These are phyloP conservation scores for Eucalyptus polybractea DNA, from an alignment of 345 rosid species.

Conservation along the genomic window DNA sequence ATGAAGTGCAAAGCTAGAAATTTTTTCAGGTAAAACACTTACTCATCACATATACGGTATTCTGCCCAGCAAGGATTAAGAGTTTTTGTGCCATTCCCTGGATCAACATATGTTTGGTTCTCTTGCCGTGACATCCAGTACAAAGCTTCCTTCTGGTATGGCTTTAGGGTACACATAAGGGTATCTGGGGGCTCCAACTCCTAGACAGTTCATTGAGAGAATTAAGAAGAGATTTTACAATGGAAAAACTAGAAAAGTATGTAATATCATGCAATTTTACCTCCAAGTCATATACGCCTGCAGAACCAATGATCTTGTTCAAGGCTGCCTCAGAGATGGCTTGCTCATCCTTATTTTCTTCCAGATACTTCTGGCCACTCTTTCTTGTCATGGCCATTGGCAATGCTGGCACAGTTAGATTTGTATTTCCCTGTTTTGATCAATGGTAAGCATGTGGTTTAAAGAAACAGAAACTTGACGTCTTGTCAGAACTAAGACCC, in stretches of 20 bases:
- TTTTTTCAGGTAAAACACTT: not conserved
- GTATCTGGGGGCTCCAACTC: constrained; percentile 61
- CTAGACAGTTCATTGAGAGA: constrained; percentile 3
- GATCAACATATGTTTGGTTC: constrained; percentile 24
- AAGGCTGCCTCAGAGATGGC: constrained; percentile 34
- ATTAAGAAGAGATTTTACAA: not conserved
- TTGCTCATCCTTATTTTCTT: constrained; percentile 39
- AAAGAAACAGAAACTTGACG: not conserved
- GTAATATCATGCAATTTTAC: not conserved
- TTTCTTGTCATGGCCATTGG: constrained; percentile 30
- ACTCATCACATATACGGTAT: constrained; percentile 53
- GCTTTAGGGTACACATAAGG: constrained; percentile 35
- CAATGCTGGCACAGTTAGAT: constrained; percentile 14
- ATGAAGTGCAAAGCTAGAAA: not conserved
- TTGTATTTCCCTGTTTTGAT: constrained; percentile 16
- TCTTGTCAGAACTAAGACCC: not conserved
- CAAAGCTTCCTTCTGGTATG: constrained; percentile 66
- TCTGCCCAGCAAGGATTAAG: constrained; percentile 69
- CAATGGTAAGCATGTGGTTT: not conserved
- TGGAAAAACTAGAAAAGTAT: not conserved
- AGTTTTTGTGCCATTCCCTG: constrained; percentile 40
- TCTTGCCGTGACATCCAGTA: constrained; percentile 60
- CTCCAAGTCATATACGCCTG: constrained; percentile 36
- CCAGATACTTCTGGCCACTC: constrained; percentile 12
- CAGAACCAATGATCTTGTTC: constrained; percentile 45